A percentile compares a stretch with the other conserved stretches of the same genome.
Evolutionary conservation across 2,329 filamentous ascomycete species (phyloP).

Genomic region (Aspergillus cejpii): DNA sequence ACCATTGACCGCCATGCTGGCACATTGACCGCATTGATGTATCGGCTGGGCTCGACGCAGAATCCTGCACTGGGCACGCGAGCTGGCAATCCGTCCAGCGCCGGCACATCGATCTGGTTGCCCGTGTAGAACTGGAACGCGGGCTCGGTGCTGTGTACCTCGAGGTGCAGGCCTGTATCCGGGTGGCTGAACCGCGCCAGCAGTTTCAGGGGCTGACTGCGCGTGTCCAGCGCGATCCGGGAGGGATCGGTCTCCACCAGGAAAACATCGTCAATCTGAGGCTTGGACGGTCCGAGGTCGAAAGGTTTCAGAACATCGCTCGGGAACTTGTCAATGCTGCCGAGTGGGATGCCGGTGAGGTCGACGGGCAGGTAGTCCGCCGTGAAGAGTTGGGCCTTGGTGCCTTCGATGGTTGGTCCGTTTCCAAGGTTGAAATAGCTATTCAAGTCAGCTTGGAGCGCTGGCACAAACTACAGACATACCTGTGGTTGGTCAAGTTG

Average conservation of each 20-base stretch:
- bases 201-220: constrained; percentile 55
- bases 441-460: too few species aligned
- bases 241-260: constrained; percentile 60
- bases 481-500: constrained; percentile 95
- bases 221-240: constrained; percentile 60
- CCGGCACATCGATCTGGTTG: constrained; percentile 71
- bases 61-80: constrained; percentile 67
- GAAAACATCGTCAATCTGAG: constrained; percentile 87
- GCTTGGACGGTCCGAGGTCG: constrained; percentile 61
- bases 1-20: constrained; percentile 73
- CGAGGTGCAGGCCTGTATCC: constrained; percentile 67
- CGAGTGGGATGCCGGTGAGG: constrained; percentile 64
- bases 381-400: constrained; percentile 53
- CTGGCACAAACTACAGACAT: too few species aligned
- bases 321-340: constrained; percentile 57
- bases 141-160: constrained; percentile 86
- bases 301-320: constrained; percentile 61
- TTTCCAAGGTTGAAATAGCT: constrained; percentile 63
- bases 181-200: constrained; percentile 70
- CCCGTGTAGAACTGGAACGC: constrained; percentile 97
- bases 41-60: constrained; percentile 87
- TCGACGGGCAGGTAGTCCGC: constrained; percentile 68
- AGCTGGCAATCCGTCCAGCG: constrained; percentile 52
- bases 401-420: constrained; percentile 55
- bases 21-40: constrained; percentile 79